Evolutionary conservation across 768 basidiomycete species (phyloP).

Genomic region (Cubamyces sp.): DNA sequence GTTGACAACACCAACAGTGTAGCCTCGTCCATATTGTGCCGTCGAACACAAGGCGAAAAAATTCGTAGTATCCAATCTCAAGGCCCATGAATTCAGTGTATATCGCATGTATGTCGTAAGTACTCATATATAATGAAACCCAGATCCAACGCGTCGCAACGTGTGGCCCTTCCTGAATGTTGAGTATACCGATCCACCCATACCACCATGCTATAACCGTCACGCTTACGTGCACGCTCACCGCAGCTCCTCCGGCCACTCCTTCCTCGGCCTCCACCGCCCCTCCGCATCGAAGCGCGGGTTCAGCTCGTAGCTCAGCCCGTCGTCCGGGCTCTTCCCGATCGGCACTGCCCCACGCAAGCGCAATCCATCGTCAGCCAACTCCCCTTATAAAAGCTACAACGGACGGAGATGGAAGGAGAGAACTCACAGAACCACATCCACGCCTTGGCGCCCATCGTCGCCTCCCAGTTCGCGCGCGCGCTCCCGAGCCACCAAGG

Average conservation of each 20-base stretch:
- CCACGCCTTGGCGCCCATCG: constrained; percentile 72
- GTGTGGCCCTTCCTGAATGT: no score
- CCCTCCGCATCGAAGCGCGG: constrained; percentile 76
- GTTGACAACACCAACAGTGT: no score
- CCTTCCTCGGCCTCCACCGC: constrained; percentile 62
- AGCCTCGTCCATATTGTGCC: no score
- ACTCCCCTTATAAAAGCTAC: not conserved
- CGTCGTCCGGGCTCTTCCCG: constrained; percentile 61
- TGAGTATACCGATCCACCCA: no score
- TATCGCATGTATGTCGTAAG: no score
- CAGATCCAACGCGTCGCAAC: no score
- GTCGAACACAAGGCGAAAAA: no score
- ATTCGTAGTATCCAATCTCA: no score
- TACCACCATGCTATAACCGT: no score
- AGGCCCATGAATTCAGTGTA: no score
- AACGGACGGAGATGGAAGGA: not conserved
- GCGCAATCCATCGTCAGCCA: not conserved
- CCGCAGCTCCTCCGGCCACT: constrained; percentile 71
- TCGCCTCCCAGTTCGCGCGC: constrained; percentile 71
- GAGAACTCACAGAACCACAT: constrained; percentile 80
- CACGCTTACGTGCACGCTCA: constrained; percentile 37
- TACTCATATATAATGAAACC: no score
- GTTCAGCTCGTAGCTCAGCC: constrained; percentile 66
- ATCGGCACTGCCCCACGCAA: constrained; percentile 42
- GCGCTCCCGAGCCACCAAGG: constrained; percentile 81